Conservation (phyloP, 2,329 filamentous ascomycete genomes). For the Aspergillus piperis region DNA sequence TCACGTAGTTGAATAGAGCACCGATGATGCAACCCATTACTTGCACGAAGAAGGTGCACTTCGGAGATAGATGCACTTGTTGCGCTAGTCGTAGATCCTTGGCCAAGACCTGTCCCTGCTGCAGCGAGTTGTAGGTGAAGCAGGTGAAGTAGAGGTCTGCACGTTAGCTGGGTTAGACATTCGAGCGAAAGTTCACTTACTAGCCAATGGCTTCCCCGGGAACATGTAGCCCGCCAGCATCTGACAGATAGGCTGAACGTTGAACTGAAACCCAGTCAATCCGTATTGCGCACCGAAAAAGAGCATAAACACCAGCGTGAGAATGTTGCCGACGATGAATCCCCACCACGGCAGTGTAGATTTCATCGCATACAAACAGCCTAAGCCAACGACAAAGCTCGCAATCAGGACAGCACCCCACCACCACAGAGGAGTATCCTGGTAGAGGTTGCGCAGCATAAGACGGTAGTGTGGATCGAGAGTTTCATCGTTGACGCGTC, state of each 20-base stretch:
- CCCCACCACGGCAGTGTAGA: conserved; percentile 8
- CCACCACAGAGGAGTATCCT: conserved; percentile 4
- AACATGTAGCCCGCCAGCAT: conserved; percentile 10
- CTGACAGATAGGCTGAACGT: conserved; percentile 7
- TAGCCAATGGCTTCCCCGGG: conserved; percentile 1
- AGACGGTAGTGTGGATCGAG: conserved; percentile 7
- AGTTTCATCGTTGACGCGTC: background rate
- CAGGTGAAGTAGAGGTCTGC: conserved; percentile 8
- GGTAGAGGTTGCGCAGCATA: conserved; percentile 1
- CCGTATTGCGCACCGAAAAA: conserved; percentile 8
- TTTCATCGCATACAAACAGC: conserved; percentile 7
- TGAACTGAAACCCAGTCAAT: conserved; percentile 3
- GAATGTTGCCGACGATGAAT: conserved; percentile 5
- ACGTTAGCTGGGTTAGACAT: background rate
- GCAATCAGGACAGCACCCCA: conserved; percentile 1
- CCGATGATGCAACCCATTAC: conserved; percentile 1
- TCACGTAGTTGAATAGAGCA: conserved; percentile 5
- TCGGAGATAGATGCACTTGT: conserved; percentile 1
- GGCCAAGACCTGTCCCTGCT: conserved; percentile 3
- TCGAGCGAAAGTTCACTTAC: background rate
- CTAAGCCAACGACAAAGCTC: conserved; percentile 3
- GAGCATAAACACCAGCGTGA: conserved; percentile 6
- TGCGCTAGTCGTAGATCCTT: conserved; percentile 5
- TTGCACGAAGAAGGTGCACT: conserved; percentile 7
- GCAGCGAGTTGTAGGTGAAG: conserved; percentile 6